These are phyloP conservation scores for Xylariaceae sp. DNA, from an alignment of 2,329 filamentous ascomycete genomes.

Conservation along the genomic window DNA sequence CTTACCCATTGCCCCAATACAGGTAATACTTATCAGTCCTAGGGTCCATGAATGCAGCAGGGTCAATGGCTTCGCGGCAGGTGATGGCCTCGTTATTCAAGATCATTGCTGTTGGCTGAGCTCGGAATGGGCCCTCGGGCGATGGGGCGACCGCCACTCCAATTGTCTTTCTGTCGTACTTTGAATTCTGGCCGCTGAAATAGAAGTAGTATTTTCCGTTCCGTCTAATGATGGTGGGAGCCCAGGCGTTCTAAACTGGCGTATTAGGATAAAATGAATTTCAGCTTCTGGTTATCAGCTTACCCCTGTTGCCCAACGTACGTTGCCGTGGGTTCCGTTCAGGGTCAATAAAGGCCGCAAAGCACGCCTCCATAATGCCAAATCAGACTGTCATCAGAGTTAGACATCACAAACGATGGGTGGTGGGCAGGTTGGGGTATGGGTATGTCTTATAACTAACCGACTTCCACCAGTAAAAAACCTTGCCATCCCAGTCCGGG, in stretches of 20 bases:
- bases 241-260: constrained; percentile 53
- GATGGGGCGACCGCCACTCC: constrained; percentile 55
- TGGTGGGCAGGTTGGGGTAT: no score
- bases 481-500: constrained; percentile 42
- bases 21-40: constrained; percentile 54
- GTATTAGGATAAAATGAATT: neutral
- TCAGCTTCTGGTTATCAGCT: no score
- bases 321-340: no score
- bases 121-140: constrained; percentile 57
- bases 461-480: constrained; percentile 48
- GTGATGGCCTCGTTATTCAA: constrained; percentile 46
- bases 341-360: no score
- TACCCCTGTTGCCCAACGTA: no score
- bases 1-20: constrained; percentile 53
- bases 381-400: no score
- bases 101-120: constrained; percentile 49
- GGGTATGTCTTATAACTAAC: constrained; percentile 6
- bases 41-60: constrained; percentile 57
- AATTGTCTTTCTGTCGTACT: constrained; percentile 54
- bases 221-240: constrained; percentile 57
- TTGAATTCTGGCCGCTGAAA: constrained; percentile 52
- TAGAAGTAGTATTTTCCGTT: constrained; percentile 62
- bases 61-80: constrained; percentile 52
- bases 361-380: no score
- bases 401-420: no score